A percentile compares a stretch with the other conserved stretches of the same genome.
Evolutionary conservation across 257 asterid species (phyloP).

Genomic region (Phtheirospermum japonicum): DNA sequence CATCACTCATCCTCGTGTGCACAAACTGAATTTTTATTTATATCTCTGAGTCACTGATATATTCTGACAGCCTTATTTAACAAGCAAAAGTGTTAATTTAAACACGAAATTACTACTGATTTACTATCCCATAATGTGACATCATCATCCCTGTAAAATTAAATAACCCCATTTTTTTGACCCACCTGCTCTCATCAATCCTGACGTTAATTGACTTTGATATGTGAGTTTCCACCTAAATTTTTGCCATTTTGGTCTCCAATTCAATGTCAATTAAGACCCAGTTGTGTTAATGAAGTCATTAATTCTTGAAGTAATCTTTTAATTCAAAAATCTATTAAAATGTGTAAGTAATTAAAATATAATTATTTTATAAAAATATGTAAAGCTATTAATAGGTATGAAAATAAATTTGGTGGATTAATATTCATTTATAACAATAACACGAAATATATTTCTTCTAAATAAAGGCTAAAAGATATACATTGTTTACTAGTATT

Average conservation of each 20-base stretch:
- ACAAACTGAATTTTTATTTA: conserved; percentile 12
- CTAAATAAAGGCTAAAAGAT: no score
- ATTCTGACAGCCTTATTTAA: conserved; percentile 36
- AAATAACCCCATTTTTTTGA: not conserved
- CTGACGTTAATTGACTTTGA: not conserved
- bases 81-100: conserved; percentile 30
- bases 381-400: no score
- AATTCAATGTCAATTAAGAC: no score
- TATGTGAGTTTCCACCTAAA: not conserved
- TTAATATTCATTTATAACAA: no score
- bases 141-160: conserved; percentile 4
- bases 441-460: no score
- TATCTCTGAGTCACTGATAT: not conserved
- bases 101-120: conserved; percentile 1
- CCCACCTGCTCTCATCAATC: not conserved
- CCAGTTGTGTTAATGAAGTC: no score
- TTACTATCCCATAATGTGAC: conserved; percentile 19
- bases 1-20: conserved; percentile 23
- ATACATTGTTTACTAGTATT: no score
- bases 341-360: no score
- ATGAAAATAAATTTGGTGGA: no score
- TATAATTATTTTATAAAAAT: no score
- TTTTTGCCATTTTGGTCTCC: not conserved
- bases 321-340: no score
- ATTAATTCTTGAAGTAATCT: no score